phyloP scores from a whole-genome alignment of 208 protist species.

The Angomonas ambiguus region DNA sequence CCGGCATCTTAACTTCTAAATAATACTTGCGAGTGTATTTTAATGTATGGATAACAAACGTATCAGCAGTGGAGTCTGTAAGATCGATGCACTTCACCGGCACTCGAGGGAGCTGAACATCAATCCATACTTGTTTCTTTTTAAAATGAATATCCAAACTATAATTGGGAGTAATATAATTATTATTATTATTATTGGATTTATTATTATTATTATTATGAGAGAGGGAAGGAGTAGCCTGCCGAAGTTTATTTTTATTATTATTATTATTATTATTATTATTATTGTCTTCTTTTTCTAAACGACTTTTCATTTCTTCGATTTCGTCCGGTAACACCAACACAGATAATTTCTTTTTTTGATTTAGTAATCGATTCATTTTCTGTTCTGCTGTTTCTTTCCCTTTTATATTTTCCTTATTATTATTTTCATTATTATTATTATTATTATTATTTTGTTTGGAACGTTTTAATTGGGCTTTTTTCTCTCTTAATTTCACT shows the following conservation, averaged over 20 bases:
- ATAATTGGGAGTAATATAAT: constrained; percentile 25
- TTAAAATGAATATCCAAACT: constrained; percentile 81
- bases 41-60: constrained; percentile 71
- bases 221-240: background rate
- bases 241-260: constrained; percentile 4
- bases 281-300: constrained; percentile 14
- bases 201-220: background rate
- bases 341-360: constrained; percentile 42
- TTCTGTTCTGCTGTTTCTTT: too few relatives aligned
- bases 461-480: background rate
- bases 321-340: constrained; percentile 76
- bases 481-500: background rate
- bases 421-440: constrained; percentile 2
- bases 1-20: constrained; percentile 69
- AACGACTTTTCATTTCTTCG: constrained; percentile 44
- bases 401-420: too few relatives aligned
- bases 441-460: background rate
- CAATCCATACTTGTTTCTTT: constrained; percentile 62
- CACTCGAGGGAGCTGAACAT: constrained; percentile 80
- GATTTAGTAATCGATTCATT: too few relatives aligned
- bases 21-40: constrained; percentile 78
- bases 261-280: constrained; percentile 10
- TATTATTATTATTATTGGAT: background rate
- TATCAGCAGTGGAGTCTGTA: constrained; percentile 38
- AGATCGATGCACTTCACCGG: constrained; percentile 69